phyloP scores from a whole-genome alignment of 2,329 filamentous ascomycete genomes.

The Fusarium acutatum region DNA sequence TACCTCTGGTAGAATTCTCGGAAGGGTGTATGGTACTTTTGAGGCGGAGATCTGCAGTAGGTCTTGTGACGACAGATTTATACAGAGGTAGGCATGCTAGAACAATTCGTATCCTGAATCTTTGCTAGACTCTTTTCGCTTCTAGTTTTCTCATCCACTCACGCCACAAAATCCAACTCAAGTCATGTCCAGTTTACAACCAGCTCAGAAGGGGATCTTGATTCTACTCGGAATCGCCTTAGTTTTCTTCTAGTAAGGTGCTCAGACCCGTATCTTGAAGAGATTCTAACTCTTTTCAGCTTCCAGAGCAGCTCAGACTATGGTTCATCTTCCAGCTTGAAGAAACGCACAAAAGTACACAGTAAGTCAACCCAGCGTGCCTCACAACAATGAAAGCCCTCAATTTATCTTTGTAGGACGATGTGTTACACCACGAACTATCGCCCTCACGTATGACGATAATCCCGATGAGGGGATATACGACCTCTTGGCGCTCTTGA shows the following conservation, averaged over 20 bases:
- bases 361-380: not conserved
- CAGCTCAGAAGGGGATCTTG: not conserved
- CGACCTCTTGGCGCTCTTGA: not conserved
- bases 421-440: not conserved
- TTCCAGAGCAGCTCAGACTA: not conserved
- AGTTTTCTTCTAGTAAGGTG: not conserved
- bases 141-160: not conserved
- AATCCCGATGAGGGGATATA: not conserved
- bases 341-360: not conserved
- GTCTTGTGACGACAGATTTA: not conserved
- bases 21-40: fast-evolving
- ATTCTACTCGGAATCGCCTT: not conserved
- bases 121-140: not conserved
- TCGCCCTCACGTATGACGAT: not conserved
- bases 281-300: fast-evolving
- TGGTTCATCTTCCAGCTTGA: not conserved
- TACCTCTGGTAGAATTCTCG: not conserved
- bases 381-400: too few species aligned
- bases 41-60: fast-evolving
- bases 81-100: not conserved
- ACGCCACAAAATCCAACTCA: not conserved
- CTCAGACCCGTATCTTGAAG: fast-evolving
- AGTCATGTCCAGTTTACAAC: not conserved
- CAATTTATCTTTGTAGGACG: fast-evolving
- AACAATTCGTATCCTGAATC: not conserved